Evolutionary conservation across 768 basidiomycete genomes (phyloP).

Genomic region (Xerocomus brunneocitrinus): DNA sequence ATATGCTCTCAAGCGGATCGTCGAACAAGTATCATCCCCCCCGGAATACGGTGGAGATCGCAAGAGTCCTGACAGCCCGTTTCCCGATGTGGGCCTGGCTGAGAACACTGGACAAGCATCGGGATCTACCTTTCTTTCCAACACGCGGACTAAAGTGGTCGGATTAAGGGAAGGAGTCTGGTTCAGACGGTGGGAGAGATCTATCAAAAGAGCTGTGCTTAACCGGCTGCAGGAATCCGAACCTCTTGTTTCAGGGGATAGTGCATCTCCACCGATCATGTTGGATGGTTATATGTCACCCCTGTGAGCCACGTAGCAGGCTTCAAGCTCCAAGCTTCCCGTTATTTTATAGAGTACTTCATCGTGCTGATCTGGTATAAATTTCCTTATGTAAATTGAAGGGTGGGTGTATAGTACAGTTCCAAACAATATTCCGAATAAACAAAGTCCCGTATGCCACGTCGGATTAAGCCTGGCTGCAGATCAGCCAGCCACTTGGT

Average conservation of each 20-base stretch:
- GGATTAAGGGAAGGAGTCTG: slow-evolving; percentile 74
- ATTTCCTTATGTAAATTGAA: background rate
- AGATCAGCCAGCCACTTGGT: background rate
- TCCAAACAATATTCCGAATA: slow-evolving; percentile 19
- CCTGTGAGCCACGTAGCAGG: background rate
- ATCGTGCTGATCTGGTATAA: slow-evolving; percentile 1
- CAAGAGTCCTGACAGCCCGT: slow-evolving; percentile 3
- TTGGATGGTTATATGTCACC: slow-evolving; percentile 25
- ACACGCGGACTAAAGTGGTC: slow-evolving; percentile 35
- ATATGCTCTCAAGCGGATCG: slow-evolving; percentile 57
- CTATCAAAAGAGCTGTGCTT: slow-evolving; percentile 58
- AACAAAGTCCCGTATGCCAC: slow-evolving; percentile 3
- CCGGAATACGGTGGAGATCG: slow-evolving; percentile 3
- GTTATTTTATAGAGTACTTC: background rate
- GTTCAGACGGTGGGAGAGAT: slow-evolving; percentile 72
- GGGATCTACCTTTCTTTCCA: slow-evolving; percentile 29
- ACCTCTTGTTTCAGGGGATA: slow-evolving; percentile 34
- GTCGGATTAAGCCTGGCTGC: background rate
- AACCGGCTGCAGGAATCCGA: slow-evolving; percentile 33
- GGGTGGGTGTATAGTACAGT: slow-evolving; percentile 7
- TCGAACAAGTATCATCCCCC: slow-evolving; percentile 14
- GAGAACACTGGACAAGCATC: slow-evolving; percentile 7
- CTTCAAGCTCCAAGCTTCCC: background rate
- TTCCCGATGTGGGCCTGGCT: background rate
- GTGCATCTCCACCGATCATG: slow-evolving; percentile 10